phyloP scores from a whole-genome alignment of 305 asterid species.

The Plantago coronopus region DNA sequence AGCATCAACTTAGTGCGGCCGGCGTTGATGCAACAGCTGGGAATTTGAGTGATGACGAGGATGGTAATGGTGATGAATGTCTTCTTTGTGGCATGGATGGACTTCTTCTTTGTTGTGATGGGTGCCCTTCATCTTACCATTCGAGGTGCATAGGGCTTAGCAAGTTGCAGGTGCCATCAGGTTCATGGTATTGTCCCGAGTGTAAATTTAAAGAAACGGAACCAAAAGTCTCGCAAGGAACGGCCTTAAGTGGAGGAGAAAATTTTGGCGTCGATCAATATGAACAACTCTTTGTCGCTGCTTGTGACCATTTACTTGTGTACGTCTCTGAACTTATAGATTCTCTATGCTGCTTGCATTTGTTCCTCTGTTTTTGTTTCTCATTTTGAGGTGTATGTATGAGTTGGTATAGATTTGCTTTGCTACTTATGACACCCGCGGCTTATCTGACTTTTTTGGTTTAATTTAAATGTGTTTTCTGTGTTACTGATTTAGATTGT shows the following conservation, averaged over 20 bases:
- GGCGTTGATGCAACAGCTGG: constrained; percentile 37
- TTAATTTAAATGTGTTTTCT: constrained; percentile 21
- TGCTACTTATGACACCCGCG: constrained; percentile 15
- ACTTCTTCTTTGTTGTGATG: constrained; percentile 86
- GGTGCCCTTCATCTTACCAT: constrained; percentile 92
- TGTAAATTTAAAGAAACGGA: constrained; percentile 58
- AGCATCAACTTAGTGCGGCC: constrained; percentile 26
- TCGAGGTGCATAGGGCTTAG: constrained; percentile 87
- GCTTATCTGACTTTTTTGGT: constrained; percentile 19
- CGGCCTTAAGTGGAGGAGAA: constrained; percentile 65
- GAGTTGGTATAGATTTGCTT: constrained; percentile 9
- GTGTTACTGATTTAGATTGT: constrained; percentile 16
- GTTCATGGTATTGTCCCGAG: constrained; percentile 96
- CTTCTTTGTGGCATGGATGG: constrained; percentile 99
- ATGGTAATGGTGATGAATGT: constrained; percentile 93
- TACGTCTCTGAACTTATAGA: constrained; percentile 44
- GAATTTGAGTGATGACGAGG: constrained; percentile 54
- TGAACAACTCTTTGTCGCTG: constrained; percentile 66
- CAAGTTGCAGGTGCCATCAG: constrained; percentile 74
- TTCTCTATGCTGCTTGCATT: constrained; percentile 20
- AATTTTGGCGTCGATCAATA: constrained; percentile 70
- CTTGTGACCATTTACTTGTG: constrained; percentile 92
- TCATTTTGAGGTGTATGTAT: constrained; percentile 18
- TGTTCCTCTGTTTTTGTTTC: constrained; percentile 14
- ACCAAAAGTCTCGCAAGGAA: constrained; percentile 49